These are phyloP conservation scores for Dacryopinax spathularia DNA, from an alignment of 768 basidiomycete species.

Conservation along the genomic window DNA sequence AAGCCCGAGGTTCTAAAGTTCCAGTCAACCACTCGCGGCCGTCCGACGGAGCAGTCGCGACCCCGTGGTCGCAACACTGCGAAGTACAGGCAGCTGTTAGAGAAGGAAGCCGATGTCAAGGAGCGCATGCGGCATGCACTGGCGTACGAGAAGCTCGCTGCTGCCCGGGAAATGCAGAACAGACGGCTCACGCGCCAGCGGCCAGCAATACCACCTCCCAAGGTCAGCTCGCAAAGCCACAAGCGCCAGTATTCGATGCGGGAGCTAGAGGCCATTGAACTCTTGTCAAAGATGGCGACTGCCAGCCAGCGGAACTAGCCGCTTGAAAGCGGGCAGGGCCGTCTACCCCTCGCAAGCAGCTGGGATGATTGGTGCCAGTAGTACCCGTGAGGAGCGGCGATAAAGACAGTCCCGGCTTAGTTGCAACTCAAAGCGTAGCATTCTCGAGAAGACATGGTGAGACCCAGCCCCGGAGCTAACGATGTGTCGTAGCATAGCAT, in stretches of 20 bases:
- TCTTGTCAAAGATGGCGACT: background rate
- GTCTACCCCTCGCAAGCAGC: too few species aligned
- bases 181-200: background rate
- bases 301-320: background rate
- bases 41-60: background rate
- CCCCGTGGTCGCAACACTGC: background rate
- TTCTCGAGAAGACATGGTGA: too few species aligned
- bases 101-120: background rate
- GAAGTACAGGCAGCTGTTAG: background rate
- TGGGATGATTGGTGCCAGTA: too few species aligned
- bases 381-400: too few species aligned
- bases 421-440: too few species aligned
- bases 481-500: too few species aligned
- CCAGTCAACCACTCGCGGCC: too few species aligned
- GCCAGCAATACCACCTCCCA: background rate
- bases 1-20: too few species aligned
- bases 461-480: too few species aligned
- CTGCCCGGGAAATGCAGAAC: background rate
- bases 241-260: background rate
- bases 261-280: background rate
- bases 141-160: background rate
- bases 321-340: too few species aligned
- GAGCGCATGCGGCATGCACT: background rate
- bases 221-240: background rate
- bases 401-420: too few species aligned